A percentile compares a stretch with the other conserved stretches of the same genome.
Conservation (phyloP, 2,329 filamentous ascomycete species). For the Coccinonectria pachysandricola region DNA sequence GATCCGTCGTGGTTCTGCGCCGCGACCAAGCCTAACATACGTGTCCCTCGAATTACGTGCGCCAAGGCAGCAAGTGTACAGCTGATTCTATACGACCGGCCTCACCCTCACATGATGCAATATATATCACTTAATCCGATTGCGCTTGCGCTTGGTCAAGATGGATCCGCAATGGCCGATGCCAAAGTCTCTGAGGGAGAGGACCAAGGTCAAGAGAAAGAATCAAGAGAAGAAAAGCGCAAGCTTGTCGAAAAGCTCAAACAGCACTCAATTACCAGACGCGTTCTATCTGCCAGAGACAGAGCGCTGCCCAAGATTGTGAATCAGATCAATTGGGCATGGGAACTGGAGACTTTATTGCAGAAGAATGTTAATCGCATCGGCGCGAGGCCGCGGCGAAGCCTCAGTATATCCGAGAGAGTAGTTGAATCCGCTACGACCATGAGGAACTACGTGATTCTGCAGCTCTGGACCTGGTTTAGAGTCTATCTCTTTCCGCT, state of each 20-base stretch:
- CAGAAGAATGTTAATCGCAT: constrained; percentile 86
- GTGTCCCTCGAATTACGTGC: constrained; percentile 64
- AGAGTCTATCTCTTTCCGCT: constrained; percentile 70
- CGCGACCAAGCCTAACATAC: constrained; percentile 39
- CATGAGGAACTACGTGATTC: constrained; percentile 63
- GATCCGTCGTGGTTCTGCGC: constrained; percentile 62
- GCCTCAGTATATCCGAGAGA: constrained; percentile 84
- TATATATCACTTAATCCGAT: constrained; percentile 91
- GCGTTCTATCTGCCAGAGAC: constrained; percentile 71
- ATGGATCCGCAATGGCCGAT: constrained; percentile 35
- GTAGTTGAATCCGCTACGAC: constrained; percentile 90
- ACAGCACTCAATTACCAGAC: constrained; percentile 73
- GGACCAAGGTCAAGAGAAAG: constrained; percentile 55
- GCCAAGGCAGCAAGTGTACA: constrained; percentile 66
- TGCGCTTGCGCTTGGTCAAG: constrained; percentile 72
- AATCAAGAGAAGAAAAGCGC: constrained; percentile 47
- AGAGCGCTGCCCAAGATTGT: constrained; percentile 69
- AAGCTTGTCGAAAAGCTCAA: constrained; percentile 77
- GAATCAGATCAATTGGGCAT: constrained; percentile 92
- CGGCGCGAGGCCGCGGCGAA: constrained; percentile 68
- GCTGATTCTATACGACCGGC: constrained; percentile 80
- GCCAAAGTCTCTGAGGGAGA: constrained; percentile 50
- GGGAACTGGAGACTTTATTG: constrained; percentile 74
- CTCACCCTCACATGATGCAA: constrained; percentile 81
- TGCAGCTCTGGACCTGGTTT: constrained; percentile 60